phyloP scores from a whole-genome alignment of 169 alveolate species.

The Eimeria brunetti region DNA sequence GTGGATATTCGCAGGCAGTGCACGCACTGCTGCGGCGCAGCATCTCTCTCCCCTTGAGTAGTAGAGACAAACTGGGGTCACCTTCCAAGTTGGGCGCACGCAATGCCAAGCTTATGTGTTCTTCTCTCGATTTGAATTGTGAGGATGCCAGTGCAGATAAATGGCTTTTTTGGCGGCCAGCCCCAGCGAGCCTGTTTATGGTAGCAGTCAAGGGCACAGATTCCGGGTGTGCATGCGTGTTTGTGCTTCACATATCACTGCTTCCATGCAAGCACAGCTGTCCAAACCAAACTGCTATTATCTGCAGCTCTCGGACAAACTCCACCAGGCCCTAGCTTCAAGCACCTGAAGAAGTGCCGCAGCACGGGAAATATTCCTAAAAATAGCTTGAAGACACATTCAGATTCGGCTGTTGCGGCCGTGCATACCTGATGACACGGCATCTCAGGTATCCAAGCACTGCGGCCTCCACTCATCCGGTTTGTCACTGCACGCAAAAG shows the following conservation, averaged over 20 bases:
- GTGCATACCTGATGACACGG: not conserved
- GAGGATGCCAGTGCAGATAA: not conserved
- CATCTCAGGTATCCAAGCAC: slow-evolving; percentile 43
- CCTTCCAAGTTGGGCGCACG: not conserved
- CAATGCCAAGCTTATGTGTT: not conserved
- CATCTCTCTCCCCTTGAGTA: not conserved
- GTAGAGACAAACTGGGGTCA: not conserved
- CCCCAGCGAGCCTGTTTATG: not conserved
- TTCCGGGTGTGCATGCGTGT: not conserved
- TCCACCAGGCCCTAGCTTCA: not conserved
- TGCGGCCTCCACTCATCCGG: slow-evolving; percentile 63
- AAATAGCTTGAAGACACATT: not conserved
- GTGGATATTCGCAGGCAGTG: not conserved
- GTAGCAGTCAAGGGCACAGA: not conserved
- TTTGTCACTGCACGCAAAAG: slow-evolving; percentile 39
- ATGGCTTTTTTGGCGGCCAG: not conserved
- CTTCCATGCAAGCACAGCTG: not conserved
- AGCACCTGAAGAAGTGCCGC: not conserved
- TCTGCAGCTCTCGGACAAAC: not conserved
- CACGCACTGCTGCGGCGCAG: not conserved
- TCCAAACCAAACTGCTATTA: not conserved
- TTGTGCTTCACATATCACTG: not conserved
- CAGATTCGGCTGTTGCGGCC: not conserved
- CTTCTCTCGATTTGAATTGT: not conserved
- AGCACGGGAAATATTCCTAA: not conserved